phyloP scores from a whole-genome alignment of 495 filamentous ascomycete genomes.

The Penicillium egyptiacum region DNA sequence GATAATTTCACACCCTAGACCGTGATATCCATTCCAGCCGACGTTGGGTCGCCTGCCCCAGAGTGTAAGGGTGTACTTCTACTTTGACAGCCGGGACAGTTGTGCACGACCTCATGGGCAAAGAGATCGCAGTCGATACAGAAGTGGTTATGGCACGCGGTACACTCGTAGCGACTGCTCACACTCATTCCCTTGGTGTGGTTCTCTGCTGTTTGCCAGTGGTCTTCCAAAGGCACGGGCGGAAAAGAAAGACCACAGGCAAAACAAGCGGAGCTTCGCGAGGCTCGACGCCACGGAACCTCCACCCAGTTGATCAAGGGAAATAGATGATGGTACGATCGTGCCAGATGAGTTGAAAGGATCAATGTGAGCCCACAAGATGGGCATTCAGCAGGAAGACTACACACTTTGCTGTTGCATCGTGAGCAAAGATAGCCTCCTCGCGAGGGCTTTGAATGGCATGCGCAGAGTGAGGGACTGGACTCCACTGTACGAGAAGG shows the following conservation, averaged over 20 bases:
- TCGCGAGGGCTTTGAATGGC: conserved; percentile 77
- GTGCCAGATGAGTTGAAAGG: conserved; percentile 89
- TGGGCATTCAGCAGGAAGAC: conserved; percentile 87
- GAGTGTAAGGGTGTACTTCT: conserved; percentile 19
- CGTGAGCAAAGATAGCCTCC: conserved; percentile 93
- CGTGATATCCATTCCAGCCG: conserved; percentile 39
- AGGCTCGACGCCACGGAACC: conserved; percentile 77
- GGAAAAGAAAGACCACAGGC: conserved; percentile 57
- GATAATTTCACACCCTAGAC: conserved; percentile 11
- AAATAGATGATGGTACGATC: conserved; percentile 95
- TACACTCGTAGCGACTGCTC: conserved; percentile 85
- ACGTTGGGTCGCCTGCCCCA: background rate
- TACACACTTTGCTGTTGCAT: conserved; percentile 86
- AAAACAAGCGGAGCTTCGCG: conserved; percentile 44
- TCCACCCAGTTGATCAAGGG: conserved; percentile 88
- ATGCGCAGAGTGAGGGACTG: conserved; percentile 78
- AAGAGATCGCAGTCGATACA: conserved; percentile 98
- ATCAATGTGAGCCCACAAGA: conserved; percentile 91
- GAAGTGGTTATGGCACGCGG: conserved; percentile 81
- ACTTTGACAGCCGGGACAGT: conserved; percentile 92
- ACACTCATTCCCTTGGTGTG: conserved; percentile 68
- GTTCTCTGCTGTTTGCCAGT: conserved; percentile 36
- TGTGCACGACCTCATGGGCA: conserved; percentile 89
- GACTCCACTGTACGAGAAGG: conserved; percentile 84
- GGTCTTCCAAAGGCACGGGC: conserved; percentile 40